Evolutionary conservation across 1,139 yeast species (phyloP), one percentile per base, ranked within the genome.

Genomic region (Suhomyces yuchorum): DNA sequence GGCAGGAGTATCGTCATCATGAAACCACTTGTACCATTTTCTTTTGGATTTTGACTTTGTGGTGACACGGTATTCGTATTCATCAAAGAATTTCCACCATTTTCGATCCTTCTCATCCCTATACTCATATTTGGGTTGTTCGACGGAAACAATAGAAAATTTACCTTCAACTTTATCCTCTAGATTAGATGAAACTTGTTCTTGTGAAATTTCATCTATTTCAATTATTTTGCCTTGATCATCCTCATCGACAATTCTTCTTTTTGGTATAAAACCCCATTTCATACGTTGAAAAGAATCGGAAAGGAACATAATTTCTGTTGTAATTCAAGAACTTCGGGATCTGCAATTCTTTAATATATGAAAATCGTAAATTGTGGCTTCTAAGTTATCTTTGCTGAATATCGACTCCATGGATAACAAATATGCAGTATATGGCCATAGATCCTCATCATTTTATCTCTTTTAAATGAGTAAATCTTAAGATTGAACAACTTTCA

Each of bases 71-170:
- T 81, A 82, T 58, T 82, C 87, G 47, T 76, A 80, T 57, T 82
- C 86, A 58, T 82, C 82, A 49, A 78, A 82, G 56, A 73, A 81
- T 47, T 75, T 79, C 77, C 78, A 82, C 86, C 87, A 82, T 44
- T 74, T 75, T 44, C 87, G 73, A 48, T 75, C 69, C 4, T 81
- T 78, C 60, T 84, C 89, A 61, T 81, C 85, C 54, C 85, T 67
- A 53, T 75, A 80, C 57, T 81, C 86, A 20, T 50, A 43, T 4
- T 24, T 39, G 2, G 17, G 9, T 3, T 26, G 33, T 19, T 41
- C 22, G 18, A 47, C 35, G 8, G 34, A 15, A 7, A 26, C 9
- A 4, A 38, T 34, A 8, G 36, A 37, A 4, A 30, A 30, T 2
- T 8, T 12, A 15, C 14, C 18, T 2, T 15, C 38, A 4, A 8